These are phyloP conservation scores for Chaetomidium leptoderma DNA, from an alignment of 495 filamentous ascomycete genomes.

Conservation along the genomic window DNA sequence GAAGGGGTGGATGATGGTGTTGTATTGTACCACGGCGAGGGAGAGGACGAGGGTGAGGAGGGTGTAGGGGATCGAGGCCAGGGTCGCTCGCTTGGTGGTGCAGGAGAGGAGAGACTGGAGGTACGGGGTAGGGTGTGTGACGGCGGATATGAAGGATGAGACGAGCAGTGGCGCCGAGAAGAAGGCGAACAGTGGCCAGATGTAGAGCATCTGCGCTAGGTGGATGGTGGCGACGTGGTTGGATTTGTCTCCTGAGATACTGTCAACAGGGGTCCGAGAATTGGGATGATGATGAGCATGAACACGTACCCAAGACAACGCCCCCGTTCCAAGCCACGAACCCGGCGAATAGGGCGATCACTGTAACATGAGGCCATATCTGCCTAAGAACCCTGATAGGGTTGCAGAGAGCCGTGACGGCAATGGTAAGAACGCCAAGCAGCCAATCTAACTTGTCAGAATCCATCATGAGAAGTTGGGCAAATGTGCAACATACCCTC, in stretches of 20 bases:
- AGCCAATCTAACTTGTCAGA: slow-evolving; percentile 35
- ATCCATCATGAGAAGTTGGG: not conserved
- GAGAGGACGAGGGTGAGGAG: slow-evolving; percentile 31
- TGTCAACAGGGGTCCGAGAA: not conserved
- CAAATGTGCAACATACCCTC: slow-evolving; percentile 45
- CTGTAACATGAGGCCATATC: slow-evolving; percentile 62
- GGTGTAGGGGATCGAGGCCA: slow-evolving; percentile 24
- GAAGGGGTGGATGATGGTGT: slow-evolving; percentile 94
- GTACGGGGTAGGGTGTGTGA: slow-evolving; percentile 10
- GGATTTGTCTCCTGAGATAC: slow-evolving; percentile 70
- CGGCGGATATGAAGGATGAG: slow-evolving; percentile 36
- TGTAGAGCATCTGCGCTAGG: slow-evolving; percentile 87
- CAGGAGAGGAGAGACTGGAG: slow-evolving; percentile 9
- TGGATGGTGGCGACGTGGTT: slow-evolving; percentile 89
- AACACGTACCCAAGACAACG: slow-evolving; percentile 72
- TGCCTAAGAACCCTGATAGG: slow-evolving; percentile 45
- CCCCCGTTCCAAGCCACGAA: slow-evolving; percentile 86
- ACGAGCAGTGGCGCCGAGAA: slow-evolving; percentile 79
- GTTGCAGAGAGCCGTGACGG: slow-evolving; percentile 51
- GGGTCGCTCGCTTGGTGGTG: not conserved
- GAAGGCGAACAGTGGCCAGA: slow-evolving; percentile 83
- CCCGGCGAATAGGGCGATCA: slow-evolving; percentile 62
- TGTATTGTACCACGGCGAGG: slow-evolving; percentile 59
- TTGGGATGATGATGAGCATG: not conserved
- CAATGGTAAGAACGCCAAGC: slow-evolving; percentile 56